A percentile compares a stretch with the other conserved stretches of the same genome.
Evolutionary conservation across 805 yeast species (phyloP).

Genomic region (Debaryomyces hansenii): DNA sequence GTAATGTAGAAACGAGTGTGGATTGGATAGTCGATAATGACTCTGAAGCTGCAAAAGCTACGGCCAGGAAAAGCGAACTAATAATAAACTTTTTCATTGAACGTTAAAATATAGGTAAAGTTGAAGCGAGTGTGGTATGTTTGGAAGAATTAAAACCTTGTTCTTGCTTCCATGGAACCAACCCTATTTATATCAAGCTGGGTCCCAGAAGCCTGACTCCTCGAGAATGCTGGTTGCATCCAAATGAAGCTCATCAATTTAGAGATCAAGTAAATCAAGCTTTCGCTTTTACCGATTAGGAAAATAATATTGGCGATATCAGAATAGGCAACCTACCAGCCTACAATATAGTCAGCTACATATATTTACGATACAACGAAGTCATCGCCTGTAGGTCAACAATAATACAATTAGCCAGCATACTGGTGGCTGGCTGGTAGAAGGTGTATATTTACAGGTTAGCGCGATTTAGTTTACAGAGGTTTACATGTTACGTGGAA

Average conservation of each 20-base stretch:
- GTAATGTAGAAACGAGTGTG: conserved; percentile 15
- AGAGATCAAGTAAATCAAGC: not conserved
- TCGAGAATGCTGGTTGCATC: not conserved
- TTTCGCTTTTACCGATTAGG: not conserved
- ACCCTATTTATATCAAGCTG: not conserved
- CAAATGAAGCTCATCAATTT: not conserved
- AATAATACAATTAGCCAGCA: not conserved
- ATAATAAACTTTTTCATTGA: conserved; percentile 6
- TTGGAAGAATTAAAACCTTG: not conserved
- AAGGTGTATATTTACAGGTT: not conserved
- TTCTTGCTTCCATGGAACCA: not conserved
- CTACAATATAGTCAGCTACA: not conserved
- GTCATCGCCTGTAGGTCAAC: not conserved
- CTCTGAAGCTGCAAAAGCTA: conserved; percentile 20
- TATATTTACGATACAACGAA: not conserved
- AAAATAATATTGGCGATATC: not conserved
- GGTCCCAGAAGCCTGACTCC: not conserved
- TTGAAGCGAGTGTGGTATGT: not conserved
- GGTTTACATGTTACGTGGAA: not conserved
- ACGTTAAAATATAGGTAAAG: not conserved
- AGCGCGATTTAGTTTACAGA: not conserved
- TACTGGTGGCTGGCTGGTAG: not conserved
- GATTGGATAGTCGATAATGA: conserved; percentile 19
- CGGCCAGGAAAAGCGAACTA: conserved; percentile 11
- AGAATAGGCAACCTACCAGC: not conserved